Evolutionary conservation across 1,284 basidiomycete genomes (phyloP), one percentile per base, ranked within the genome.

Genomic region (Volvariella surrecta): DNA sequence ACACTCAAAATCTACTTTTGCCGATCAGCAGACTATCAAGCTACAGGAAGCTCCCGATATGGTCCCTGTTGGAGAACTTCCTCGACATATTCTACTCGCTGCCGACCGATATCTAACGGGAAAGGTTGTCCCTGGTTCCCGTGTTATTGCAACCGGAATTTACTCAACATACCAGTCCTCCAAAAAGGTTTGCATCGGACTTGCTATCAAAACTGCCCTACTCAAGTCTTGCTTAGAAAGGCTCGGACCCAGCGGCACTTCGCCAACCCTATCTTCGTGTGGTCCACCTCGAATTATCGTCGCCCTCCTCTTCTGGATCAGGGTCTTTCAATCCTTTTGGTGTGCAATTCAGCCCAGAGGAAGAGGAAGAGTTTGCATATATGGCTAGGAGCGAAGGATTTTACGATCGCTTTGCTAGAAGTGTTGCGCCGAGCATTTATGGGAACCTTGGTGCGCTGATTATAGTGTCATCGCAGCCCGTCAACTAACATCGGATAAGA

Each of bases 1-100:
- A 9, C 96, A 99, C 63, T 89, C 93, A 44, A 90, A 92, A 62
- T 99, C 92, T 42, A 71, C 76, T 3, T 99, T 99, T 60, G 86
- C 95, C 20, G 96, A 99, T 60, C 90, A 94, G 55, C 96, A 99
- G 64, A 89, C 82, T 4, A 75, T 99, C 55, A 99, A 99, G 63
- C 75, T 99, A 11, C 96, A 99, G 63, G 96, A 99, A 66, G 94
- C 95, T 4, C 96, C 96, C 0, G 96, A 99, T 61, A 97, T 98
- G 92, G 96, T 99, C 0, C 96, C 96, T 2, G 93, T 99, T 17
- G 96, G 96, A 71, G 96, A 99, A 59, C 71, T 99, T 38, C 96
- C 96, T 3, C 71, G 94, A 34, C 96, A 99, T 62, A 93, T 99
- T 74, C 76, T 97, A 44, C 72, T 99, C 19, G 94, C 89, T 30